phyloP scores from a whole-genome alignment of 192 early-diverging fungal species.

The Coemansia sp. region DNA sequence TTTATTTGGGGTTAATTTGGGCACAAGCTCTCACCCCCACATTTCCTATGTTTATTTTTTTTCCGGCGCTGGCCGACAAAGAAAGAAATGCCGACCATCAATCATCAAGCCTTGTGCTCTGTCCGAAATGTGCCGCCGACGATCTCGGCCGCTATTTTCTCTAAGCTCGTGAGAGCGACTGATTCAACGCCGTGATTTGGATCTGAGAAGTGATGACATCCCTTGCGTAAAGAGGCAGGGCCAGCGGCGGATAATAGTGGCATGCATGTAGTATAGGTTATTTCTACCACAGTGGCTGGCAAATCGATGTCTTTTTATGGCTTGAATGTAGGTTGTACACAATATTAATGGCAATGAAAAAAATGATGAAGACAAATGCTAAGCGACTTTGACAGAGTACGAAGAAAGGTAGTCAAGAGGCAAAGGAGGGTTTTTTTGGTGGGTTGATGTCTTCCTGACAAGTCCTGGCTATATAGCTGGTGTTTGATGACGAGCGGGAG shows the following conservation, averaged over 20 bases:
- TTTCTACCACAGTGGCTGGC: background rate
- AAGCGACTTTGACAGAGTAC: background rate
- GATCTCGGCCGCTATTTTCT: background rate
- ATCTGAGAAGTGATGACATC: background rate
- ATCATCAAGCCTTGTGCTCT: background rate
- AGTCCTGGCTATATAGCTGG: background rate
- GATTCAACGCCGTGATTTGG: background rate
- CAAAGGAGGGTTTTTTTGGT: background rate
- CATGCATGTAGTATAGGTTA: background rate
- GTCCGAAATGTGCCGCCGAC: background rate
- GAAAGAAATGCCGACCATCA: background rate
- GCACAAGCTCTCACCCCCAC: background rate
- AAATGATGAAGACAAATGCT: background rate
- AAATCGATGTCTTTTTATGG: background rate
- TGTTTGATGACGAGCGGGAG: background rate
- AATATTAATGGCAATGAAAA: background rate
- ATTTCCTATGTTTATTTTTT: background rate
- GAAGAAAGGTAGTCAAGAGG: background rate
- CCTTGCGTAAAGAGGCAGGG: background rate
- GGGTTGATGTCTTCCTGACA: background rate
- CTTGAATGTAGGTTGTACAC: background rate
- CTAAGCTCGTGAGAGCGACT: background rate
- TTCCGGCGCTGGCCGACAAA: slow-evolving; percentile 3
- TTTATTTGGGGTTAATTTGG: no score
- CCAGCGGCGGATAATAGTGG: background rate